Conservation (phyloP, 148 eudicot genomes). For the Beta vulgaris region DNA sequence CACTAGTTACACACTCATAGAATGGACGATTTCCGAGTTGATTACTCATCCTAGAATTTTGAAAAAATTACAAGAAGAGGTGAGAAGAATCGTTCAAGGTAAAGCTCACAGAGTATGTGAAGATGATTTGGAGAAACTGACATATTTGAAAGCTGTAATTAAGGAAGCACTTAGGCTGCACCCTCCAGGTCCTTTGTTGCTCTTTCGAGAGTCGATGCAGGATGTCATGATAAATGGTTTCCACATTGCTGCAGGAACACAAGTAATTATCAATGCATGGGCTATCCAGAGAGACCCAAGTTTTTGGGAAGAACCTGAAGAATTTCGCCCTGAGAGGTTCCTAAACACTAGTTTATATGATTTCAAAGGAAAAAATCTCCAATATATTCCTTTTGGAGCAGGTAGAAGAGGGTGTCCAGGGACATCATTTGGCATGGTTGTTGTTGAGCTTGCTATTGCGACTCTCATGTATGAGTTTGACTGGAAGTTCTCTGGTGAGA, state of each 20-base stretch:
- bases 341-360: constrained; percentile 7
- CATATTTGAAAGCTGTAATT: constrained; percentile 25
- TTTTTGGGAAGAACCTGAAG: constrained; percentile 31
- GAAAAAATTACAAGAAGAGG: background rate
- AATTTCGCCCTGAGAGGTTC: constrained; percentile 41
- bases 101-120: constrained; percentile 11
- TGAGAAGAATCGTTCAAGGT: background rate
- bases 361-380: constrained; percentile 24
- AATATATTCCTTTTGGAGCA: constrained; percentile 36
- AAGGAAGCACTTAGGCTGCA: constrained; percentile 29
- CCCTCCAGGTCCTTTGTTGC: constrained; percentile 18
- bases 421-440: constrained; percentile 9
- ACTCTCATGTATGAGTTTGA: constrained; percentile 24
- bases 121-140: constrained; percentile 35
- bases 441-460: constrained; percentile 30
- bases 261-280: constrained; percentile 31
- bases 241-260: constrained; percentile 18
- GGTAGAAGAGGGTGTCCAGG: constrained; percentile 37
- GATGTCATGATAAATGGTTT: constrained; percentile 1
- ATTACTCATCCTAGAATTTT: background rate
- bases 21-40: background rate
- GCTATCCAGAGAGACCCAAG: constrained; percentile 26
- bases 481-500: constrained; percentile 16
- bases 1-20: background rate
- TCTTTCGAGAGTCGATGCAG: constrained; percentile 22